Percentiles rank a stretch among this genome's conserved stretches.
Evolutionary conservation across 1,284 basidiomycete species (phyloP).

Genomic region (Ustilago nuda): DNA sequence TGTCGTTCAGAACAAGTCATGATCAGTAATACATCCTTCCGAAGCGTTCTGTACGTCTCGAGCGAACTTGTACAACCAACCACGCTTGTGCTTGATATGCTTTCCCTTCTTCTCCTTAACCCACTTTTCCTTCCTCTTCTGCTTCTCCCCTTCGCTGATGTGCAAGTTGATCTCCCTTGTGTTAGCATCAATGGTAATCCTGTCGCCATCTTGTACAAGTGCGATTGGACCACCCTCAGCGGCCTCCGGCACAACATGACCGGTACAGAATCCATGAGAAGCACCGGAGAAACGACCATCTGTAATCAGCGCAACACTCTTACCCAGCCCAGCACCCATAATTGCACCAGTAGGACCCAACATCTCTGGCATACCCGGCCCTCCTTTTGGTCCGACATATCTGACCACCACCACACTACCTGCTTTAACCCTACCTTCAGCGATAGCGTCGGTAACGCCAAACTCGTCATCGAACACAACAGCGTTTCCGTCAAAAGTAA

Average conservation of each 20-base stretch:
- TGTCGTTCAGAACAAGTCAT: constrained; percentile 32
- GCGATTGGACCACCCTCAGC: constrained; percentile 91
- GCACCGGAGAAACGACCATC: constrained; percentile 97
- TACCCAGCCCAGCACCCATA: constrained; percentile 86
- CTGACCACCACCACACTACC: constrained; percentile 90
- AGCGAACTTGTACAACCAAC: constrained; percentile 51
- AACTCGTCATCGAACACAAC: constrained; percentile 82
- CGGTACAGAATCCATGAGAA: constrained; percentile 78
- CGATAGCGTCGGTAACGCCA: constrained; percentile 85
- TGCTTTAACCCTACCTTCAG: constrained; percentile 83
- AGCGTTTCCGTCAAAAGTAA: constrained; percentile 79
- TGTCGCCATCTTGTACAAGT: constrained; percentile 86
- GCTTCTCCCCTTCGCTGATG: constrained; percentile 31
- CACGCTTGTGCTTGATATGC: constrained; percentile 42
- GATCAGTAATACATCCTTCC: constrained; percentile 50
- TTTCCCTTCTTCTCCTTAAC: constrained; percentile 39
- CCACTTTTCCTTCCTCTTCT: constrained; percentile 39
- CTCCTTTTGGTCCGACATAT: constrained; percentile 89
- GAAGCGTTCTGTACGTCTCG: constrained; percentile 52
- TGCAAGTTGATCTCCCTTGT: constrained; percentile 52
- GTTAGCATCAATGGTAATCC: constrained; percentile 78
- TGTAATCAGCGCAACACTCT: constrained; percentile 90
- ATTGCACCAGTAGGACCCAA: constrained; percentile 74
- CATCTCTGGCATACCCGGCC: constrained; percentile 97
- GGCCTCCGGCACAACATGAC: constrained; percentile 92